phyloP scores from a whole-genome alignment of 176 grass and related monocot species.

The Oryza rufipogon region DNA sequence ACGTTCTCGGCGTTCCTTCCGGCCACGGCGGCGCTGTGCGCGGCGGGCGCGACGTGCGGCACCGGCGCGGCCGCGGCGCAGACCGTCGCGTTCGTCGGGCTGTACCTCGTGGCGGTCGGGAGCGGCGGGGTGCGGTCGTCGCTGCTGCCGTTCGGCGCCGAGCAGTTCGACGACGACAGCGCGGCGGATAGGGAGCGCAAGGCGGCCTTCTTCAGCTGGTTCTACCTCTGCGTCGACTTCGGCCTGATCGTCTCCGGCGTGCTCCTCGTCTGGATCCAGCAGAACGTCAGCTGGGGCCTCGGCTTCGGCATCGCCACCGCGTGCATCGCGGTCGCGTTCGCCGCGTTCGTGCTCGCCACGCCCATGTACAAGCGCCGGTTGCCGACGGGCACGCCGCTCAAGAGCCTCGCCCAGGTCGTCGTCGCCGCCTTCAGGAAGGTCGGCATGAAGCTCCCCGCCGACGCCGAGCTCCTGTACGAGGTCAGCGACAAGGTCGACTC shows the following conservation, averaged over 20 bases:
- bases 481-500: conserved; percentile 45
- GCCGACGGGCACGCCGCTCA: conserved; percentile 64
- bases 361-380: conserved; percentile 56
- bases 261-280: conserved; percentile 69
- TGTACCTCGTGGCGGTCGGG: conserved; percentile 79
- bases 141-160: conserved; percentile 70
- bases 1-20: conserved; percentile 62
- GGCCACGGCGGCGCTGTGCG: conserved; percentile 19
- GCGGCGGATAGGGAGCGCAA: conserved; percentile 52
- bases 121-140: conserved; percentile 66
- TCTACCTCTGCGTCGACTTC: conserved; percentile 72
- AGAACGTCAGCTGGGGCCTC: conserved; percentile 71
- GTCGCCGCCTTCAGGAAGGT: conserved; percentile 57
- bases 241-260: conserved; percentile 61
- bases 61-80: background rate
- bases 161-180: conserved; percentile 69
- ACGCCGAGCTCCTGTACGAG: conserved; percentile 53
- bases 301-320: conserved; percentile 65
- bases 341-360: conserved; percentile 55
- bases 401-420: conserved; percentile 61
- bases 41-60: conserved; percentile 2
- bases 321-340: conserved; percentile 65
- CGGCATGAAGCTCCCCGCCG: conserved; percentile 21
- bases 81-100: conserved; percentile 51
- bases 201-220: conserved; percentile 75